These are phyloP conservation scores for Paramecium sexaurelia DNA, from an alignment of 73 alveolate genomes.

Conservation along the genomic window DNA sequence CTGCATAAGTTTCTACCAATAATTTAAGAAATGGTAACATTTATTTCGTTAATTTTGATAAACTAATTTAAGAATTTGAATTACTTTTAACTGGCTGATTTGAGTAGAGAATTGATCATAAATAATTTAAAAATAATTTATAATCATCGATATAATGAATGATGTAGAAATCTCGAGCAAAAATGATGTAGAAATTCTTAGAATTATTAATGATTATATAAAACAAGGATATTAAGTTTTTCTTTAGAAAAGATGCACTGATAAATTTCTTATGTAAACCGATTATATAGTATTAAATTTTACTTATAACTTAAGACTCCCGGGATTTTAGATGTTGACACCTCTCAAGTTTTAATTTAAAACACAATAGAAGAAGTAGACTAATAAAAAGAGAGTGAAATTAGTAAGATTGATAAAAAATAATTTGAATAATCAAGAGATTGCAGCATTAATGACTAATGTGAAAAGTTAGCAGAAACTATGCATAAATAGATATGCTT, in stretches of 20 bases:
- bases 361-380: neutral
- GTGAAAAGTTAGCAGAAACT: neutral
- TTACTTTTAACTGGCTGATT: neutral
- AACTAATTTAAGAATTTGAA: neutral
- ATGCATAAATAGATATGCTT: neutral
- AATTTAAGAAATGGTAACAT: neutral
- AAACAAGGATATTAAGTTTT: conserved; percentile 27
- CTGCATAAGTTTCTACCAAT: neutral
- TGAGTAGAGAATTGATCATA: neutral
- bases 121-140: neutral
- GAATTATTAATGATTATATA: neutral
- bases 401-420: neutral
- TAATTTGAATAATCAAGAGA: neutral
- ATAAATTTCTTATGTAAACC: conserved; percentile 8
- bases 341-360: neutral
- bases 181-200: conserved; percentile 26
- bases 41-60: neutral
- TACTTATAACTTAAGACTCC: neutral
- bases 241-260: conserved; percentile 11
- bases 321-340: neutral
- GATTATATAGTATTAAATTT: neutral
- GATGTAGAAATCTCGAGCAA: conserved; percentile 23
- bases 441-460: conserved; percentile 26
- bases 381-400: neutral
- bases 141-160: neutral